phyloP scores from a whole-genome alignment of 2,329 filamentous ascomycete species.

The Thelonectria discophora region DNA sequence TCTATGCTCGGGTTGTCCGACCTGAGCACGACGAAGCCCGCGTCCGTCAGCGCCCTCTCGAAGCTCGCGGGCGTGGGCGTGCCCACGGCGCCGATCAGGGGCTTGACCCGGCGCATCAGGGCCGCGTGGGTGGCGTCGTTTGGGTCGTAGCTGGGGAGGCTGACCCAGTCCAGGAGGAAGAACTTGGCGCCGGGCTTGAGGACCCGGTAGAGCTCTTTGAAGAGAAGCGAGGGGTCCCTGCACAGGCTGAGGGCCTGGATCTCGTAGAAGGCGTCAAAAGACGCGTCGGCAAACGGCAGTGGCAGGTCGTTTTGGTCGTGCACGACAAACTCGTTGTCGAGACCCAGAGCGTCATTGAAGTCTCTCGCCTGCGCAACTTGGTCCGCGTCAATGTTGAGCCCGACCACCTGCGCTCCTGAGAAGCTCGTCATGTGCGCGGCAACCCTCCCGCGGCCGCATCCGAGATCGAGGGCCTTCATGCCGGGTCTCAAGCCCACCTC shows the following conservation, averaged over 20 bases:
- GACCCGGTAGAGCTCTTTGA: constrained; percentile 17
- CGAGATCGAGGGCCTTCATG: constrained; percentile 18
- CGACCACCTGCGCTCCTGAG: constrained; percentile 12
- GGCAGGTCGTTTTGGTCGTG: constrained; percentile 24
- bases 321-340: constrained; percentile 18
- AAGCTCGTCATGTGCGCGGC: constrained; percentile 20
- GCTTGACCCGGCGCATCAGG: constrained; percentile 21
- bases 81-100: constrained; percentile 20
- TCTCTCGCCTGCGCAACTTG: constrained; percentile 15
- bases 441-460: constrained; percentile 22
- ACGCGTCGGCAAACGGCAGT: constrained; percentile 4
- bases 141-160: constrained; percentile 17
- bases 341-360: constrained; percentile 7
- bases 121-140: constrained; percentile 5
- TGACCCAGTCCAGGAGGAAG: constrained; percentile 23
- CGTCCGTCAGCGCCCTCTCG: constrained; percentile 14
- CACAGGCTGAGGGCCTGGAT: constrained; percentile 24
- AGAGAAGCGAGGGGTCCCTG: constrained; percentile 17
- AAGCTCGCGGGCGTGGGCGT: constrained; percentile 20
- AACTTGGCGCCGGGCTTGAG: constrained; percentile 19
- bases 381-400: constrained; percentile 22
- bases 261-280: constrained; percentile 22
- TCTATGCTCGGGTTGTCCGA: constrained; percentile 21
- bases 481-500: constrained; percentile 13
- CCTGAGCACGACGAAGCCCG: constrained; percentile 9